phyloP scores from a whole-genome alignment of 129 eudicot species.

The Flaveria ramosissima region DNA sequence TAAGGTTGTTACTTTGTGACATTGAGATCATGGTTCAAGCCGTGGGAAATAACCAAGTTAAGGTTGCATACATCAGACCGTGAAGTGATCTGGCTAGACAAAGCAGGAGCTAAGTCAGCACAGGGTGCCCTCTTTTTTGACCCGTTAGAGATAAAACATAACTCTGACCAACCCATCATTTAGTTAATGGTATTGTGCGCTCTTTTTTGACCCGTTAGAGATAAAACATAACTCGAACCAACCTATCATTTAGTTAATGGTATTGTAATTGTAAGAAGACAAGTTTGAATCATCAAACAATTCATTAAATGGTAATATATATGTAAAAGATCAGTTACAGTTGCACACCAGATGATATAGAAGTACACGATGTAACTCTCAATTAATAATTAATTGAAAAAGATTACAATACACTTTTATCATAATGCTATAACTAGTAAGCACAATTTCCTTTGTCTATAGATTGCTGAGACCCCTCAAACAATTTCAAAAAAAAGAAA shows the following conservation, averaged over 20 bases:
- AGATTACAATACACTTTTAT: slow-evolving; percentile 32
- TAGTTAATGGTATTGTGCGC: neutral
- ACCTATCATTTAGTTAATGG: neutral
- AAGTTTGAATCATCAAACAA: slow-evolving; percentile 2
- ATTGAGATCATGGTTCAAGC: no score
- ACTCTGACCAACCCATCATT: neutral
- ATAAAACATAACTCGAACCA: neutral
- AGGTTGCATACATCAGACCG: no score
- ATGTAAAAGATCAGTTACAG: neutral
- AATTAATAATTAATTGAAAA: slow-evolving; percentile 18
- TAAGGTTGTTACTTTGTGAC: no score
- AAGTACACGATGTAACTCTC: slow-evolving; percentile 18
- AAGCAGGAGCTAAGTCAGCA: no score
- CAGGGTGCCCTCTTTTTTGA: no score
- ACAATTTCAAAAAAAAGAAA: slow-evolving; percentile 2
- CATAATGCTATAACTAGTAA: slow-evolving; percentile 39
- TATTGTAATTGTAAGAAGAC: neutral
- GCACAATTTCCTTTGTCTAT: slow-evolving; percentile 36
- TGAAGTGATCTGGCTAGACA: no score
- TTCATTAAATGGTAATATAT: neutral
- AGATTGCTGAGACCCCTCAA: slow-evolving; percentile 22
- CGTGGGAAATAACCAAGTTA: no score
- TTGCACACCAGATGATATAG: neutral
- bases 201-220: neutral
- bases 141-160: neutral